phyloP scores from a whole-genome alignment of 495 filamentous ascomycete species.

The Aspergillus mulundensis region DNA sequence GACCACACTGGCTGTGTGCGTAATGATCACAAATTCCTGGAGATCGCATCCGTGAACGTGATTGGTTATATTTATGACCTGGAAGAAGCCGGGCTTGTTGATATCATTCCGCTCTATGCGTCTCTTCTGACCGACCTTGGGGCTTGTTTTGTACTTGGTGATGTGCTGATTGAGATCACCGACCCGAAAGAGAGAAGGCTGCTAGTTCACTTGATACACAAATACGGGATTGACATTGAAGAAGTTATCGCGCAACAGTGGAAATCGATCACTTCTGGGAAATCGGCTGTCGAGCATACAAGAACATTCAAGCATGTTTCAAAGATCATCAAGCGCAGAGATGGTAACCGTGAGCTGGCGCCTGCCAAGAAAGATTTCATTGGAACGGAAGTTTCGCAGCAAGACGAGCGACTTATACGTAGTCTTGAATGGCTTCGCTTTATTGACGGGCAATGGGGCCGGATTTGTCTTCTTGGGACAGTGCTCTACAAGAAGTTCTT shows the following conservation, averaged over 20 bases:
- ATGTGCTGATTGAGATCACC: constrained; percentile 60
- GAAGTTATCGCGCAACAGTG: constrained; percentile 54
- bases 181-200: constrained; percentile 48
- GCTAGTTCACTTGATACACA: constrained; percentile 50
- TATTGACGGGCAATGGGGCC: constrained; percentile 63
- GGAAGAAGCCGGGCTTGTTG: constrained; percentile 60
- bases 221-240: constrained; percentile 49
- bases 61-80: constrained; percentile 75
- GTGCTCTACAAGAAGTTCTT: constrained; percentile 61
- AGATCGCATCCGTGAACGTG: constrained; percentile 48
- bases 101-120: constrained; percentile 82
- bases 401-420: constrained; percentile 70
- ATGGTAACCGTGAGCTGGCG: constrained; percentile 30
- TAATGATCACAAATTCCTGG: constrained; percentile 29
- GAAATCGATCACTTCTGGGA: constrained; percentile 37
- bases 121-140: constrained; percentile 59
- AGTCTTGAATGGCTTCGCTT: constrained; percentile 81
- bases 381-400: constrained; percentile 52
- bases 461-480: constrained; percentile 64
- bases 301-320: constrained; percentile 29
- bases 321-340: constrained; percentile 29
- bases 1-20: constrained; percentile 34
- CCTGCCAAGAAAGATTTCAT: constrained; percentile 60
- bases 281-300: constrained; percentile 32
- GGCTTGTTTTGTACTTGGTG: constrained; percentile 40